Conservation (phyloP, 768 basidiomycete species). For the Mycena leptocephala region DNA sequence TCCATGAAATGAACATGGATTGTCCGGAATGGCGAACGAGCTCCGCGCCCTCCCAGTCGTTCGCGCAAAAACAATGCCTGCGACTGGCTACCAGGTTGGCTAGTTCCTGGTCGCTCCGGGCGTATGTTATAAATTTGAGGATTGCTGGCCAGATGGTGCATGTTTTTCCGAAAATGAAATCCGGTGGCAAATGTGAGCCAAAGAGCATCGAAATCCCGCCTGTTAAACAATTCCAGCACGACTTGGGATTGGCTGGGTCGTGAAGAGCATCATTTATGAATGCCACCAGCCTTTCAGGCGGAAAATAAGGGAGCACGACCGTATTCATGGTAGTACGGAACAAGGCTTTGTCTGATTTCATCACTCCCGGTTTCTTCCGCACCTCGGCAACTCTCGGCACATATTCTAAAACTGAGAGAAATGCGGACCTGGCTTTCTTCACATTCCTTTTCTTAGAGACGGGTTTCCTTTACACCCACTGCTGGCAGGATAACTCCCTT, state of each 20-base stretch:
- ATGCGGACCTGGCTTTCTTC: too few species aligned
- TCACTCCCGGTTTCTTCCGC: too few species aligned
- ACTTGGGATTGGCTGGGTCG: slow-evolving; percentile 6
- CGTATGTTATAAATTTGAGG: background rate
- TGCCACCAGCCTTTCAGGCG: background rate
- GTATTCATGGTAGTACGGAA: too few species aligned
- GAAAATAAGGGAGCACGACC: too few species aligned
- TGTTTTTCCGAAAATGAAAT: slow-evolving; percentile 3
- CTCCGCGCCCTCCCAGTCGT: background rate
- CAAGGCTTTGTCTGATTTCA: too few species aligned
- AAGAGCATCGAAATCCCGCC: background rate
- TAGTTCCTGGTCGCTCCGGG: slow-evolving; percentile 1
- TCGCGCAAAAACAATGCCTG: background rate
- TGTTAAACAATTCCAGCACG: slow-evolving; percentile 7
- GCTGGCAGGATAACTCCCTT: too few species aligned
- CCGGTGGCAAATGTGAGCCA: background rate
- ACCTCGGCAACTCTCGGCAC: too few species aligned
- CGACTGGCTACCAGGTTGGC: background rate
- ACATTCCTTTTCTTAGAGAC: too few species aligned
- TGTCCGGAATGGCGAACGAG: background rate
- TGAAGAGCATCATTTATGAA: slow-evolving; percentile 7
- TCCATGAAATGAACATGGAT: background rate
- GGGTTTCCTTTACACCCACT: too few species aligned
- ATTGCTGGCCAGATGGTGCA: slow-evolving; percentile 16
- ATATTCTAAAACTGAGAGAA: too few species aligned